phyloP scores from a whole-genome alignment of 352 stramenopile genomes.

The Globisporangium nodosum region DNA sequence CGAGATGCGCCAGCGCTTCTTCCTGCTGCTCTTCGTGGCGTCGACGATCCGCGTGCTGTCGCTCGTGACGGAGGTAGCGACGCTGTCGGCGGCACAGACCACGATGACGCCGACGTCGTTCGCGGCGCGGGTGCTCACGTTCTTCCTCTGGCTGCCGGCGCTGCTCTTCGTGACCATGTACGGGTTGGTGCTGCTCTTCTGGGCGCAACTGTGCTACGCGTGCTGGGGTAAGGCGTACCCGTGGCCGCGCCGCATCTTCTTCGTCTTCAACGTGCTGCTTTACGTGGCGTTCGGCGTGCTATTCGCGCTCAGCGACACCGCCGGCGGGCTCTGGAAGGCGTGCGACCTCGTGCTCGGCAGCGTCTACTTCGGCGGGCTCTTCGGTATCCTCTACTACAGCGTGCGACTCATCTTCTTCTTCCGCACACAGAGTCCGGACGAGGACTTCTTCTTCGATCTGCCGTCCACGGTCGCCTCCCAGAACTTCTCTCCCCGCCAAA shows the following conservation, averaged over 20 bases:
- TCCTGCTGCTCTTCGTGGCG: constrained; percentile 65
- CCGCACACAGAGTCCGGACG: constrained; percentile 57
- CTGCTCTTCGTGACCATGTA: constrained; percentile 87
- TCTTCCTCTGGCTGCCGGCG: constrained; percentile 73
- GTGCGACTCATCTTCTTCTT: constrained; percentile 78
- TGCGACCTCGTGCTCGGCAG: constrained; percentile 61
- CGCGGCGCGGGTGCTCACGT: constrained; percentile 38
- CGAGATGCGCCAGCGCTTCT: constrained; percentile 74
- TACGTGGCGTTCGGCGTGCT: constrained; percentile 55
- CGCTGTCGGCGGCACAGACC: constrained; percentile 31
- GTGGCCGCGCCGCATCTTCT: constrained; percentile 70
- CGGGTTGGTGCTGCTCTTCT: constrained; percentile 79
- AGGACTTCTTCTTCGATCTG: constrained; percentile 84
- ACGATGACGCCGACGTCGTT: constrained; percentile 35
- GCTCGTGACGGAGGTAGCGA: constrained; percentile 53
- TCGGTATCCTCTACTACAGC: constrained; percentile 78
- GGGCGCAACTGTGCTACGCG: constrained; percentile 79
- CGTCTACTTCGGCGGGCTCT: constrained; percentile 59
- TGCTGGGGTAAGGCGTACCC: constrained; percentile 72
- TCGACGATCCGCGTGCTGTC: constrained; percentile 56
- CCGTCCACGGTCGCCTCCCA: constrained; percentile 21
- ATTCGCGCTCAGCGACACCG: constrained; percentile 35
- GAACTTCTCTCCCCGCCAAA: constrained; percentile 40
- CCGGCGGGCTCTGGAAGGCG: constrained; percentile 52
- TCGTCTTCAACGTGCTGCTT: constrained; percentile 68